Conservation (phyloP, 805 yeast genomes). For the Candida railenensis region DNA sequence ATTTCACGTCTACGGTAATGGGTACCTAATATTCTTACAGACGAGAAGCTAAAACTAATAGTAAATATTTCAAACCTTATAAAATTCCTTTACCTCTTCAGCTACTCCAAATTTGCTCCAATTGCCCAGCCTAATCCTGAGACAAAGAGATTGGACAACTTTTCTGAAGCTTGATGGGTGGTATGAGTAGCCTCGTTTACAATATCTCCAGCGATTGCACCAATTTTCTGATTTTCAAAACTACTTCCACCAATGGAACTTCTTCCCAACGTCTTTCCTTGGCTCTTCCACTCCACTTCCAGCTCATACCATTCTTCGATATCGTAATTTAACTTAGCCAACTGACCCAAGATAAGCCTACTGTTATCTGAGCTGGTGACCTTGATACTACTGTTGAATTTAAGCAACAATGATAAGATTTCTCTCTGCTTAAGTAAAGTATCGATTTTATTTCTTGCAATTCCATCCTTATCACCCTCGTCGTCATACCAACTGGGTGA, state of each 20-base stretch:
- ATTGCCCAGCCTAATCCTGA: constrained; percentile 65
- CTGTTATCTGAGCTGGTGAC: constrained; percentile 54
- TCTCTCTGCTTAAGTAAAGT: constrained; percentile 50
- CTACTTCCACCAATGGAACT: not conserved
- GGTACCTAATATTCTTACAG: too few relatives aligned
- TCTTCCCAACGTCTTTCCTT: not conserved
- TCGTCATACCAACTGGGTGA: constrained; percentile 27
- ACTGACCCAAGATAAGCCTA: constrained; percentile 56
- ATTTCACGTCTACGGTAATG: too few relatives aligned
- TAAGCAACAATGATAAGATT: constrained; percentile 51
- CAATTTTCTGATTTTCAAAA: constrained; percentile 6
- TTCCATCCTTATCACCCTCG: constrained; percentile 22
- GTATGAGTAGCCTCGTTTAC: constrained; percentile 30
- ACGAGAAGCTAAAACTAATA: too few relatives aligned
- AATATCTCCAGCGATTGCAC: constrained; percentile 24
- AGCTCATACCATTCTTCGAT: constrained; percentile 19
- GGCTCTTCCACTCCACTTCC: constrained; percentile 13
- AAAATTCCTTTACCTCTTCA: too few relatives aligned
- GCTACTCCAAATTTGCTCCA: constrained; percentile 40
- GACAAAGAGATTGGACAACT: constrained; percentile 49
- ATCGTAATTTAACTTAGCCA: constrained; percentile 51
- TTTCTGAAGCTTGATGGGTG: constrained; percentile 41
- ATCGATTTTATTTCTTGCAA: constrained; percentile 14
- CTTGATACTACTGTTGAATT: constrained; percentile 17
- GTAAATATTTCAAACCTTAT: too few relatives aligned